Conservation (phyloP, 768 basidiomycete species). For the Boletus patriciae region DNA sequence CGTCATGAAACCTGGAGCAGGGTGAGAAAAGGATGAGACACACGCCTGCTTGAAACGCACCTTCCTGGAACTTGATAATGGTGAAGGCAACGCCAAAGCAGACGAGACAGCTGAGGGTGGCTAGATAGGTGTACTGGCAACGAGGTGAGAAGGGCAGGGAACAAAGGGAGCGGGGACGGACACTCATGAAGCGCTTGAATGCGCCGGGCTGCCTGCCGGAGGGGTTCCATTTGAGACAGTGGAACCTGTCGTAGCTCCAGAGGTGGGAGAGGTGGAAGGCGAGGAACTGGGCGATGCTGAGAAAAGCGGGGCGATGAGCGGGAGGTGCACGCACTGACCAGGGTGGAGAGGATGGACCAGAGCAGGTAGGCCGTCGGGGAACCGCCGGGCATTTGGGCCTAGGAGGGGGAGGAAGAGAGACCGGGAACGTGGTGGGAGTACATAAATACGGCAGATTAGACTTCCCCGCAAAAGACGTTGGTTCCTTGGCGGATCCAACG, state of each 20-base stretch:
- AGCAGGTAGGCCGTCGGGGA: conserved; percentile 74
- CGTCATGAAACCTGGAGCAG: conserved; percentile 16
- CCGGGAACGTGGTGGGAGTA: too few relatives aligned
- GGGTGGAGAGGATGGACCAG: conserved; percentile 68
- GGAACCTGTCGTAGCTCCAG: conserved; percentile 78
- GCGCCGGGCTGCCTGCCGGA: conserved; percentile 77
- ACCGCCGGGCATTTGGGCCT: conserved; percentile 60
- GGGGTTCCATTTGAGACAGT: conserved; percentile 67
- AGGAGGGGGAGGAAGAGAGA: not conserved
- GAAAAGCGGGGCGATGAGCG: not conserved
- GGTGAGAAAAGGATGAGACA: not conserved
- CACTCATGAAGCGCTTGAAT: conserved; percentile 90
- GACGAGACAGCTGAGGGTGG: conserved; percentile 63
- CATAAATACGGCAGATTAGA: conserved; percentile 12
- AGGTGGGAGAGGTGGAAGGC: conserved; percentile 69
- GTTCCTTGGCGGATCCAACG: not conserved
- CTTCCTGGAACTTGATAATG: conserved; percentile 70
- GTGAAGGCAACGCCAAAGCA: conserved; percentile 63
- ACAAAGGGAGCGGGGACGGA: conserved; percentile 37
- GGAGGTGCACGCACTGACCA: conserved; percentile 46
- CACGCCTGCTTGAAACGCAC: conserved; percentile 33
- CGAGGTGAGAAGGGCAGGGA: conserved; percentile 14
- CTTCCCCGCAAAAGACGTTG: conserved; percentile 23
- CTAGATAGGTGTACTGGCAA: conserved; percentile 76
- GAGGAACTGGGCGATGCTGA: conserved; percentile 50